A percentile compares a stretch with the other conserved stretches of the same genome.
Conservation (phyloP, 2,329 filamentous ascomycete genomes). For the Phialemoniopsis sp. region DNA sequence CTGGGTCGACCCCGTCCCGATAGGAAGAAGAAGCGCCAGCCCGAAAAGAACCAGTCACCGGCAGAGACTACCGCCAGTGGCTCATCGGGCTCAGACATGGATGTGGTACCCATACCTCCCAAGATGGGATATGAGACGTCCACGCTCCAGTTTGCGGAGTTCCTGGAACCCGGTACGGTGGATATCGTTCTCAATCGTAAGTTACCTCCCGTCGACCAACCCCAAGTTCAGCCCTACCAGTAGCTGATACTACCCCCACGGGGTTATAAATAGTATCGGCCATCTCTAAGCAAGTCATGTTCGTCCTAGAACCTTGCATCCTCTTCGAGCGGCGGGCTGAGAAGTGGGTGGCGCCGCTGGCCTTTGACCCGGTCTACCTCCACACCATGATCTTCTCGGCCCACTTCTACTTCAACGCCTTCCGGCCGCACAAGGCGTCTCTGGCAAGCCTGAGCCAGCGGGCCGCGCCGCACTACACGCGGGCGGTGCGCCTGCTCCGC, state of each 20-base stretch:
- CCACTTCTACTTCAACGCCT: conserved; percentile 17
- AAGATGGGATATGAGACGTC: too few relatives aligned
- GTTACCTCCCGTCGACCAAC: too few relatives aligned
- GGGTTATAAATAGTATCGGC: conserved; percentile 26
- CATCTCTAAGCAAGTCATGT: conserved; percentile 23
- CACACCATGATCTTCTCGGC: conserved; percentile 27
- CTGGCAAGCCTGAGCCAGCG: neutral
- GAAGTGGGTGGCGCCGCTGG: conserved; percentile 22
- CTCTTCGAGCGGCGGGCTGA: conserved; percentile 16
- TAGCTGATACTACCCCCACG: neutral
- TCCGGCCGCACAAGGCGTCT: neutral
- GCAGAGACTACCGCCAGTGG: too few relatives aligned
- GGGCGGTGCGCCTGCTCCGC: neutral
- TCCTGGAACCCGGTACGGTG: too few relatives aligned
- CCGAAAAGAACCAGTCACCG: too few relatives aligned
- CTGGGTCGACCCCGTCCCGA: conserved; percentile 10
- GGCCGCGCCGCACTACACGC: neutral
- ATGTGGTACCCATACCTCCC: too few relatives aligned
- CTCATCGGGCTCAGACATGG: too few relatives aligned
- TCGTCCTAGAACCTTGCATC: conserved; percentile 24
- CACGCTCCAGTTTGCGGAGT: too few relatives aligned
- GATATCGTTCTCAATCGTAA: too few relatives aligned
- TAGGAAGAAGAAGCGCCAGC: too few relatives aligned
- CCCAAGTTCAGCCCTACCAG: neutral
- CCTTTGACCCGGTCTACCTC: conserved; percentile 26